Evolutionary conservation across 2,329 filamentous ascomycete species (phyloP).

Genomic region (Apiospora aurea): DNA sequence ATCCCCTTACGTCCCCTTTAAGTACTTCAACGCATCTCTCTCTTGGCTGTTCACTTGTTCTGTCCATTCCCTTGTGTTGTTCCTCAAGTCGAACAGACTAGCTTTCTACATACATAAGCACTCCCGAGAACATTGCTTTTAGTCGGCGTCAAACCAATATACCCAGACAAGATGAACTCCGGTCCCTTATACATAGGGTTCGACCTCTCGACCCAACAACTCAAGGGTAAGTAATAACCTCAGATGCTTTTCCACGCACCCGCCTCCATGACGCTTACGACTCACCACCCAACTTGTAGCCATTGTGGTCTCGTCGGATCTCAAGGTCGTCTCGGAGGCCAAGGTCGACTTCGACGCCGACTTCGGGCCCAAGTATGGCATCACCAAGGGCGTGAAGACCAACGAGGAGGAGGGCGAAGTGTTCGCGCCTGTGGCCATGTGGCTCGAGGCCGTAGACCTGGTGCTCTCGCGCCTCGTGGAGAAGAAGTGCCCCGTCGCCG

Average conservation of each 20-base stretch:
- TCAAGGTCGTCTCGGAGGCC: constrained; percentile 82
- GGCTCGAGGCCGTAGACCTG: constrained; percentile 90
- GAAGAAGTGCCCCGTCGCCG: constrained; percentile 73
- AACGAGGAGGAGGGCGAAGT: constrained; percentile 87
- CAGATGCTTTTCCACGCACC: constrained; percentile 22
- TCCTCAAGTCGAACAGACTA: background rate
- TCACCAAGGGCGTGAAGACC: constrained; percentile 86
- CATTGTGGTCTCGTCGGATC: constrained; percentile 82
- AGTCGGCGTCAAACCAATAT: background rate
- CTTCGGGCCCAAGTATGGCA: constrained; percentile 73
- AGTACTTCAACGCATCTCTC: background rate
- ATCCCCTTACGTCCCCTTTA: background rate
- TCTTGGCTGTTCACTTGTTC: background rate
- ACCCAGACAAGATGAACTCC: constrained; percentile 41
- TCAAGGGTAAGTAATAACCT: constrained; percentile 71
- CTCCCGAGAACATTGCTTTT: background rate
- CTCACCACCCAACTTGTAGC: constrained; percentile 53
- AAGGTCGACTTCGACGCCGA: constrained; percentile 97
- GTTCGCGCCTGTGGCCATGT: constrained; percentile 91
- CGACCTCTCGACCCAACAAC: constrained; percentile 94
- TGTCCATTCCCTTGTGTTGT: background rate
- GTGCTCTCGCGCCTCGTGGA: constrained; percentile 77
- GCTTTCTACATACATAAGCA: background rate
- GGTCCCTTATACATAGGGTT: constrained; percentile 86
- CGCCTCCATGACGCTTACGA: background rate